Evolutionary conservation across 1,284 basidiomycete genomes (phyloP).

Genomic region (Omphalotus olearius): DNA sequence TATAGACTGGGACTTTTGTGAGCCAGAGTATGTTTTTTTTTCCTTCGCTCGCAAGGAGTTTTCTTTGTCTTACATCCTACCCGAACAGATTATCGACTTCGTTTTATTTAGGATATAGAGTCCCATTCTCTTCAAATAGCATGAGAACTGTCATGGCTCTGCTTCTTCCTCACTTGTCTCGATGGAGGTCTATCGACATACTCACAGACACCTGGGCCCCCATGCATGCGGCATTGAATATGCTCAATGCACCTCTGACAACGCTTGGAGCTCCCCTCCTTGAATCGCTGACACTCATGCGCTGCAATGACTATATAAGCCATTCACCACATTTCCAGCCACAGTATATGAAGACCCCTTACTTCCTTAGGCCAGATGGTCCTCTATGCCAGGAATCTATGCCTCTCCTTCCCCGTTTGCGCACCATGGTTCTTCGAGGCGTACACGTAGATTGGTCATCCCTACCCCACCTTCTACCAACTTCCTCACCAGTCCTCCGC

Average conservation of each 20-base stretch:
- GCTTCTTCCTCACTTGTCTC: constrained; percentile 40
- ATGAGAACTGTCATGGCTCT: constrained; percentile 39
- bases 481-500: constrained; percentile 25
- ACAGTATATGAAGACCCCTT: constrained; percentile 28
- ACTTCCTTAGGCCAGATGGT: constrained; percentile 27
- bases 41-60: not conserved
- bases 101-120: constrained; percentile 25
- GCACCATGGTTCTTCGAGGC: constrained; percentile 40
- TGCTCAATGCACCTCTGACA: constrained; percentile 33
- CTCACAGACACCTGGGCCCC: constrained; percentile 50
- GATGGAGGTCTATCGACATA: constrained; percentile 47
- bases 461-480: constrained; percentile 22
- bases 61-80: too few relatives aligned
- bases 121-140: constrained; percentile 36
- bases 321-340: constrained; percentile 41
- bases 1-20: constrained; percentile 46
- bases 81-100: constrained; percentile 8
- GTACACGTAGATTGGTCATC: constrained; percentile 45
- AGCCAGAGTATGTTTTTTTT: constrained; percentile 37
- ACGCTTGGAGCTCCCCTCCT: constrained; percentile 37
- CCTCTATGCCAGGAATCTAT: constrained; percentile 15
- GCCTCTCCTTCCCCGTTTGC: constrained; percentile 32
- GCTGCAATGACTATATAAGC: constrained; percentile 50
- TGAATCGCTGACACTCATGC: constrained; percentile 48
- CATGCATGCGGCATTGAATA: constrained; percentile 41